Conservation (phyloP, 306 rosid species). For the Crataegus laevigata region DNA sequence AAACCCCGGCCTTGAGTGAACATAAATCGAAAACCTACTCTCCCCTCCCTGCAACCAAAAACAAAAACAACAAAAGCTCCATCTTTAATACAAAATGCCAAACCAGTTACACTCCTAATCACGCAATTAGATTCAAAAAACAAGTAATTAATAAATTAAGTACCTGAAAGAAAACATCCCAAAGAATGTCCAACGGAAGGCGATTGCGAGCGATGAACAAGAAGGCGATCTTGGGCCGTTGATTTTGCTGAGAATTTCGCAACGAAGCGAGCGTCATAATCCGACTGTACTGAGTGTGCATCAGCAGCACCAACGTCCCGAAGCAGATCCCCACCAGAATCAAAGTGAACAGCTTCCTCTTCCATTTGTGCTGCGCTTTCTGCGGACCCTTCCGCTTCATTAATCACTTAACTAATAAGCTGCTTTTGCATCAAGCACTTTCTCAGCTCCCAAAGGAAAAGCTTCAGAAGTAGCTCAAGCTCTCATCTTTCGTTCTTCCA, state of each 20-base stretch:
- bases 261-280: conserved; percentile 51
- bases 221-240: conserved; percentile 74
- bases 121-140: neutral
- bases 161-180: conserved; percentile 91
- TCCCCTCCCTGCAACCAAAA: conserved; percentile 61
- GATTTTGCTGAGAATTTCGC: conserved; percentile 32
- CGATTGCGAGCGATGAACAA: conserved; percentile 89
- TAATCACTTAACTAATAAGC: neutral
- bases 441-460: neutral
- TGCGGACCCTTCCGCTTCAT: conserved; percentile 84
- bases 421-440: neutral
- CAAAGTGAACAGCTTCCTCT: conserved; percentile 47
- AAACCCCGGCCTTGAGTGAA: conserved; percentile 94
- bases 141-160: neutral
- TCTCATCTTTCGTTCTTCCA: neutral
- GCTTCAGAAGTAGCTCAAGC: neutral
- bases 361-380: conserved; percentile 63
- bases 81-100: conserved; percentile 1
- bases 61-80: neutral
- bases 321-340: conserved; percentile 55
- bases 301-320: conserved; percentile 48
- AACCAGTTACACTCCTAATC: neutral
- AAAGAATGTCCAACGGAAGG: conserved; percentile 75
- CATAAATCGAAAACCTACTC: conserved; percentile 66
- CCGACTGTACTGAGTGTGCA: conserved; percentile 64